A percentile compares a stretch with the other conserved stretches of the same genome.
Conservation (phyloP, 192 early-diverging fungal species). For the Geranomyces michiganensis region DNA sequence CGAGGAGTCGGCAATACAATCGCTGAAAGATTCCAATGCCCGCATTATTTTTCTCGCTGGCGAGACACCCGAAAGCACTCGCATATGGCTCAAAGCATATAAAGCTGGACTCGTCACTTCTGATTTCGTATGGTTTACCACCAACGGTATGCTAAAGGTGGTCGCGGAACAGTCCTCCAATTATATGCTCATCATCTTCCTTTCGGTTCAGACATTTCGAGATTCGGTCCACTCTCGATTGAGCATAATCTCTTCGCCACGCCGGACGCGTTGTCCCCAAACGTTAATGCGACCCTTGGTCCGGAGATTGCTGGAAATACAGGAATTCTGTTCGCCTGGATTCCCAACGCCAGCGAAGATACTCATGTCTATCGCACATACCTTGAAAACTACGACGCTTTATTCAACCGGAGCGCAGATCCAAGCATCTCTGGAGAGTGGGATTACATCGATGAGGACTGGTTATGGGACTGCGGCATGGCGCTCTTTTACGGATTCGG, state of each 20-base stretch:
- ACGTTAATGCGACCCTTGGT: neutral
- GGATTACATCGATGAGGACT: neutral
- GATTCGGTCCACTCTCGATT: neutral
- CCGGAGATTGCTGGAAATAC: neutral
- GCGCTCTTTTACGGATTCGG: conserved; percentile 19
- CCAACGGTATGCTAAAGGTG: neutral
- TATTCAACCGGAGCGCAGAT: neutral
- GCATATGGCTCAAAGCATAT: conserved; percentile 8
- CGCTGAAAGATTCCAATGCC: neutral
- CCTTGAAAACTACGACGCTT: conserved; percentile 6
- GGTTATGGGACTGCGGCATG: conserved; percentile 23
- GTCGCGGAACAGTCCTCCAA: too few species aligned
- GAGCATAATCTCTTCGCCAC: neutral
- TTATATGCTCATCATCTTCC: too few species aligned
- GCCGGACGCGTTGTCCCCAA: neutral
- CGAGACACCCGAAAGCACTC: neutral
- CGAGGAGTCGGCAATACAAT: neutral
- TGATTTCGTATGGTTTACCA: conserved; percentile 18
- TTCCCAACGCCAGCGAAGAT: neutral
- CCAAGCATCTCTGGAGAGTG: neutral
- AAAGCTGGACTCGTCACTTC: conserved; percentile 1
- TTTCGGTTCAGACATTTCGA: neutral
- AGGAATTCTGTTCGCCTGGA: neutral
- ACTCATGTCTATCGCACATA: neutral
- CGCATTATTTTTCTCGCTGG: conserved; percentile 1